phyloP scores from a whole-genome alignment of 768 basidiomycete genomes.

The Lentinula sp. region DNA sequence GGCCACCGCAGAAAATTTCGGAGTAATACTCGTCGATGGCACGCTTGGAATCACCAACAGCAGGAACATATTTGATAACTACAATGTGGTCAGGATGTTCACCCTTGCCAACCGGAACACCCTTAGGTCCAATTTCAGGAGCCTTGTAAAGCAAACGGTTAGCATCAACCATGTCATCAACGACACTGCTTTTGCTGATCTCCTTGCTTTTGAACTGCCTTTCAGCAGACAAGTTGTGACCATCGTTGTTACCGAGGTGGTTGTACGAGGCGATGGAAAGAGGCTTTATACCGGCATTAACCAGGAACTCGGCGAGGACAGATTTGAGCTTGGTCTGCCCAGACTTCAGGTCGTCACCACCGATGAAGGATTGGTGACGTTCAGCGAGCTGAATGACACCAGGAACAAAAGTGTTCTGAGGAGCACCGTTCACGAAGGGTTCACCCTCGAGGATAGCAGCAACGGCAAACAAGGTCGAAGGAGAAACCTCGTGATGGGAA shows the following conservation, averaged over 20 bases:
- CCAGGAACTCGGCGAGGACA: slow-evolving; percentile 96
- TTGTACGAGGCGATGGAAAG: slow-evolving; percentile 97
- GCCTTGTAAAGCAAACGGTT: slow-evolving; percentile 90
- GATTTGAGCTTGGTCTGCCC: slow-evolving; percentile 98
- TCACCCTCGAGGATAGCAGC: slow-evolving; percentile 92
- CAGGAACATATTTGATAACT: slow-evolving; percentile 95
- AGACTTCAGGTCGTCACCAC: slow-evolving; percentile 96
- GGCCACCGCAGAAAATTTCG: slow-evolving; percentile 94
- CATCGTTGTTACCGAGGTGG: slow-evolving; percentile 98
- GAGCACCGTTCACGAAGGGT: slow-evolving; percentile 96
- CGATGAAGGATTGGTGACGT: slow-evolving; percentile 85
- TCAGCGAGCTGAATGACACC: slow-evolving; percentile 93
- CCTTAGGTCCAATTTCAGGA: slow-evolving; percentile 47
- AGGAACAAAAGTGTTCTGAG: slow-evolving; percentile 98
- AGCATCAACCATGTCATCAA: slow-evolving; percentile 96
- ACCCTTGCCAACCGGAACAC: slow-evolving; percentile 57
- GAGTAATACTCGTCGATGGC: slow-evolving; percentile 99
- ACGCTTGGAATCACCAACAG: slow-evolving; percentile 95
- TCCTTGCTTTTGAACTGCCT: slow-evolving; percentile 97
- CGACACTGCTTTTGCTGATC: slow-evolving; percentile 94
- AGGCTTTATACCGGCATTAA: slow-evolving; percentile 98
- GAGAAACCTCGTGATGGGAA: slow-evolving; percentile 93
- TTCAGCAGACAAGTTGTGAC: slow-evolving; percentile 84
- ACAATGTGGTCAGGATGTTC: slow-evolving; percentile 98
- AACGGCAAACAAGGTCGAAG: slow-evolving; percentile 92